phyloP scores from a whole-genome alignment of 1,284 basidiomycete species.

The Agroathelia rolfsii region DNA sequence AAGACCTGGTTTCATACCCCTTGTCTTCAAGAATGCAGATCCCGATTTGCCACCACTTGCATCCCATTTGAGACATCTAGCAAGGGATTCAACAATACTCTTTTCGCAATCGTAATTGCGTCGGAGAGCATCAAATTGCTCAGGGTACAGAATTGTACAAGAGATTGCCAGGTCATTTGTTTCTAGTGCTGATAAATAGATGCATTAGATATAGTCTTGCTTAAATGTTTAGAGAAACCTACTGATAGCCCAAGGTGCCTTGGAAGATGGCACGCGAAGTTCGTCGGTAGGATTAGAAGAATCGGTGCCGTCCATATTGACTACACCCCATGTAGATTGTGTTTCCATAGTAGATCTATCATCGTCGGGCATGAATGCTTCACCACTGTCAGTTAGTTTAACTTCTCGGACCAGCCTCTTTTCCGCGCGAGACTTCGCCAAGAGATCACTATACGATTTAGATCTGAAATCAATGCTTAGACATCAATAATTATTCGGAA shows the following conservation, averaged over 20 bases:
- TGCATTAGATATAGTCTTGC: conserved; percentile 9
- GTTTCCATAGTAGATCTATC: conserved; percentile 71
- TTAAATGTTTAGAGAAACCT: conserved; percentile 18
- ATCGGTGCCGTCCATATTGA: conserved; percentile 63
- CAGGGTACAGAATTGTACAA: conserved; percentile 92
- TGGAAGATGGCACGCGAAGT: conserved; percentile 64
- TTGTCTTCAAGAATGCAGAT: conserved; percentile 91
- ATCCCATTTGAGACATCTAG: conserved; percentile 95
- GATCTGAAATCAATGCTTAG: conserved; percentile 40
- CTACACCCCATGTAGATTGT: conserved; percentile 79
- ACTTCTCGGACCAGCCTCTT: conserved; percentile 60
- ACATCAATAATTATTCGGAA: conserved; percentile 9
- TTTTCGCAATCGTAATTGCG: conserved; percentile 89
- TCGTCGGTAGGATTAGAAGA: conserved; percentile 67
- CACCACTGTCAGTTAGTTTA: conserved; percentile 57
- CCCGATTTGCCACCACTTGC: conserved; percentile 94
- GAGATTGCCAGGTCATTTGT: conserved; percentile 89
- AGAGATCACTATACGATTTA: conserved; percentile 79
- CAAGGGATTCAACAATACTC: conserved; percentile 87
- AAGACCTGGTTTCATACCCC: conserved; percentile 41
- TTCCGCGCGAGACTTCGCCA: conserved; percentile 64
- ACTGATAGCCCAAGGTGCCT: conserved; percentile 74
- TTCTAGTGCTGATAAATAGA: conserved; percentile 64
- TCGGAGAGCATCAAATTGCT: conserved; percentile 93
- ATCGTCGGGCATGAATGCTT: conserved; percentile 83